phyloP scores from a whole-genome alignment of 257 asterid genomes.

The Marsdenia floribunda region DNA sequence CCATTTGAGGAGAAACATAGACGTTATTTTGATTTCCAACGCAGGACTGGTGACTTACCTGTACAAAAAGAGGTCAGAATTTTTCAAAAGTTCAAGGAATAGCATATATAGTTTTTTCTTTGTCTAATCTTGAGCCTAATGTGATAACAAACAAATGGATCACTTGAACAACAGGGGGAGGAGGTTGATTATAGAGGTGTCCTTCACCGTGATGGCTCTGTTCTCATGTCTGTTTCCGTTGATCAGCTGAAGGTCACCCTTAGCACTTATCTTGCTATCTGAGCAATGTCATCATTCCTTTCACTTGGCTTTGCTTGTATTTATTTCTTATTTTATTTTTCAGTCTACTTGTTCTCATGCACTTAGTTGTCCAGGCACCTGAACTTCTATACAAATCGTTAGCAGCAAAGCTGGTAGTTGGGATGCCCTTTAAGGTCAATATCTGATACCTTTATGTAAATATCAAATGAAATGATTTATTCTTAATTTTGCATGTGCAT shows the following conservation, averaged over 20 bases:
- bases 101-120: not conserved
- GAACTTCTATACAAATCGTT: constrained; percentile 79
- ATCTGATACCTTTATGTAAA: constrained; percentile 10
- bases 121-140: constrained; percentile 14
- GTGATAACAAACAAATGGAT: constrained; percentile 2
- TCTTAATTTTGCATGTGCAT: constrained; percentile 15
- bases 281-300: not conserved
- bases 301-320: not conserved
- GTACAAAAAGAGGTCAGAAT: constrained; percentile 75
- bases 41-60: constrained; percentile 89
- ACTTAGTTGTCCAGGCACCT: constrained; percentile 52
- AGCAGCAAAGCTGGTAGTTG: constrained; percentile 83
- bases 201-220: constrained; percentile 99
- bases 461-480: not conserved
- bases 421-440: constrained; percentile 95
- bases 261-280: constrained; percentile 3
- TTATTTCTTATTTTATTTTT: not conserved
- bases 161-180: constrained; percentile 60
- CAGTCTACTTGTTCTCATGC: constrained; percentile 5
- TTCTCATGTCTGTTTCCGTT: constrained; percentile 85
- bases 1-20: constrained; percentile 92
- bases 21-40: constrained; percentile 92
- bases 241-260: constrained; percentile 81
- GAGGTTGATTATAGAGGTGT: constrained; percentile 97
- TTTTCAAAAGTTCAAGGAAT: constrained; percentile 6